Base-by-base conservation (phyloP, 148 eudicot genomes). In the Persicaria maculosa region DNA sequence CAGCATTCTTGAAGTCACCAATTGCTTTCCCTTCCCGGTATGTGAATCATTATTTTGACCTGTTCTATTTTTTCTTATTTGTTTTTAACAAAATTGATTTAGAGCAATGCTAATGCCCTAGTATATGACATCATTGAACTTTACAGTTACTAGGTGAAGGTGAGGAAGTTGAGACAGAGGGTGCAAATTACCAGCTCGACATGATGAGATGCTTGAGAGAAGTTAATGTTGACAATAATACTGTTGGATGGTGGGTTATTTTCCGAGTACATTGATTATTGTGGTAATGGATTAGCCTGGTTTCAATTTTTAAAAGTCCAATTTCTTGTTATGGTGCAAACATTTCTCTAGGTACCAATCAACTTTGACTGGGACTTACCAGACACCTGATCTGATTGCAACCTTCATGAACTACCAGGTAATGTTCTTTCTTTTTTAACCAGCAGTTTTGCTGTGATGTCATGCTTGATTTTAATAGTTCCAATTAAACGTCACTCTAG, bases 401-500 rank as follows among this genome's bases (percentile, higher is more conserved):
- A 95, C 99, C 55, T 95, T 95, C 84, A 95, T 95, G 99, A 95
- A 95, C 79, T 95, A 95, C 77, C 97, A 95, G 94, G 99, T 90
- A 82, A 45, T 48, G 5, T 74, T 22, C 43, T 46, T 61, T 25
- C 31, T 25, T 31, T 59, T 15, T 11, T 25, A 11, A 10, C 44
- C 11, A 25, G 67, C 43, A 61, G 44, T 62, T 62, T 62, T 11
- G 5, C 17, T 40, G 19, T 15, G 70, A 15, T 65, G 14, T 40
- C 19, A 40, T 40, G 46, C 19, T 57, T 57, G 11, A 20, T 17
- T 5, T 57, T 57, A 57, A 7, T 57, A 20, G 10, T 57, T 57
- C 31, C 25, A 9, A 0, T 14, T 36, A 65, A 65, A 12, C 12
- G 47, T 5, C n/a, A 1, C 70, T 15, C 20, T 65, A 14, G 40